These are phyloP conservation scores for Mucor velutinosus DNA, from an alignment of 371 early-diverging fungal genomes.

Conservation along the genomic window DNA sequence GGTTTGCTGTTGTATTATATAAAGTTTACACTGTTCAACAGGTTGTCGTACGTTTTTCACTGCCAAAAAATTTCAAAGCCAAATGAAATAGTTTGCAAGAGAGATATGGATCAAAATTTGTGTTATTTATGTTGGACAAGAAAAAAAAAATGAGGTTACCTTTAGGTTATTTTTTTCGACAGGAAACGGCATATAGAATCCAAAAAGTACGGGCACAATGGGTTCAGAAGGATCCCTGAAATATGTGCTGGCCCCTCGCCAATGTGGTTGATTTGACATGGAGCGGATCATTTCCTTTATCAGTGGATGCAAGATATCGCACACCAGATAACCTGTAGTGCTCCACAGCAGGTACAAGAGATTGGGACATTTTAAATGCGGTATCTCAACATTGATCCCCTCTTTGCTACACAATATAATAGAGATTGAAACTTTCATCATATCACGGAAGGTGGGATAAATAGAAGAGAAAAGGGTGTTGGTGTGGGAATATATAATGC, in stretches of 20 bases:
- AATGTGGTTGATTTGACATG: too few species aligned
- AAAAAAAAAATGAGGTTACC: conserved; percentile 5
- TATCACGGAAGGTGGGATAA: conserved; percentile 4
- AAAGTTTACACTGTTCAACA: not conserved
- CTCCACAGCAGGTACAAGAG: not conserved
- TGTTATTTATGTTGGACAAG: not conserved
- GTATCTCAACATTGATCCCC: not conserved
- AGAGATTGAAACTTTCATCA: not conserved
- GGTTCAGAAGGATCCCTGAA: too few species aligned
- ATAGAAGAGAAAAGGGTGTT: not conserved
- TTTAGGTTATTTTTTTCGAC: not conserved
- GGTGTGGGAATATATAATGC: not conserved
- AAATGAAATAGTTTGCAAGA: not conserved
- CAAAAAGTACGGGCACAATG: not conserved
- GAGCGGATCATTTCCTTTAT: too few species aligned
- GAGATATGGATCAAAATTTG: not conserved
- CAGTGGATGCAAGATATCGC: too few species aligned
- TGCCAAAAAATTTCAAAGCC: not conserved
- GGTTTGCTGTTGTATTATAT: not conserved
- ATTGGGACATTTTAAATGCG: not conserved
- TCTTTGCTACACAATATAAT: not conserved
- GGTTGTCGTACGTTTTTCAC: conserved; percentile 4
- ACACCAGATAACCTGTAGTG: too few species aligned
- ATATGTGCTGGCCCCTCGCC: not conserved
- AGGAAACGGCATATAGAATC: not conserved